phyloP scores from a whole-genome alignment of 108 stramenopile species.

The Cyclotella kingstonii region DNA sequence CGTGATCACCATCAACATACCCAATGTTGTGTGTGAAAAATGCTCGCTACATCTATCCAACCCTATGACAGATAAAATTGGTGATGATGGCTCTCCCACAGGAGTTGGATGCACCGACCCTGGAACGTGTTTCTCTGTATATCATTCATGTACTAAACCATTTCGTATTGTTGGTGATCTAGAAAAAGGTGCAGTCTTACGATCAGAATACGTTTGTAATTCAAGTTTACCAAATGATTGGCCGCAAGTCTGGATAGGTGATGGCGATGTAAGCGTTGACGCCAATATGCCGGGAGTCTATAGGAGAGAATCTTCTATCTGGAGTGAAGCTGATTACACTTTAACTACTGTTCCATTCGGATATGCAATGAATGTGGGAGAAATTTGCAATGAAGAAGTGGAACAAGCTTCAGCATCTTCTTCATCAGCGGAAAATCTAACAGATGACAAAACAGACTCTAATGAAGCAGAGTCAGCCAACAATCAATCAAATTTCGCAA shows the following conservation, averaged over 20 bases:
- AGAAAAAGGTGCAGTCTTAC: conserved; percentile 17
- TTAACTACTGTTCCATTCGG: conserved; percentile 18
- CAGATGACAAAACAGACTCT: not conserved
- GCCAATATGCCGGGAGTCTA: conserved; percentile 26
- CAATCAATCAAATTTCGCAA: too few relatives aligned
- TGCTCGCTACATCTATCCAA: conserved; percentile 48
- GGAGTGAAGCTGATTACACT: conserved; percentile 35
- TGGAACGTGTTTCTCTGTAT: conserved; percentile 43
- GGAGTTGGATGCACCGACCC: conserved; percentile 39
- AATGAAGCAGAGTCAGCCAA: not conserved
- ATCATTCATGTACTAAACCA: conserved; percentile 40
- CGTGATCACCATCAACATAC: conserved; percentile 43
- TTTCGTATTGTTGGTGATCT: conserved; percentile 35
- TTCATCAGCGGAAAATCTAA: not conserved
- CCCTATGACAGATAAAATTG: conserved; percentile 44
- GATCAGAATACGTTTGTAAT: conserved; percentile 31
- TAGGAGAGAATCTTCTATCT: conserved; percentile 32
- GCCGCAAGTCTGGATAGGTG: conserved; percentile 29
- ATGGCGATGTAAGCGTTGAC: conserved; percentile 28
- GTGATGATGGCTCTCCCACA: conserved; percentile 24
- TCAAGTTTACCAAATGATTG: conserved; percentile 6
- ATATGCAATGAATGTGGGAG: conserved; percentile 31
- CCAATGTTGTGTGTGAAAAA: conserved; percentile 43
- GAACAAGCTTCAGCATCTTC: not conserved
- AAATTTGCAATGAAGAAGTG: conserved; percentile 12